A percentile compares a stretch with the other conserved stretches of the same genome.
These are phyloP conservation scores for Pseudocohnilembus persalinus DNA, from an alignment of 169 alveolate genomes.

Conservation along the genomic window DNA sequence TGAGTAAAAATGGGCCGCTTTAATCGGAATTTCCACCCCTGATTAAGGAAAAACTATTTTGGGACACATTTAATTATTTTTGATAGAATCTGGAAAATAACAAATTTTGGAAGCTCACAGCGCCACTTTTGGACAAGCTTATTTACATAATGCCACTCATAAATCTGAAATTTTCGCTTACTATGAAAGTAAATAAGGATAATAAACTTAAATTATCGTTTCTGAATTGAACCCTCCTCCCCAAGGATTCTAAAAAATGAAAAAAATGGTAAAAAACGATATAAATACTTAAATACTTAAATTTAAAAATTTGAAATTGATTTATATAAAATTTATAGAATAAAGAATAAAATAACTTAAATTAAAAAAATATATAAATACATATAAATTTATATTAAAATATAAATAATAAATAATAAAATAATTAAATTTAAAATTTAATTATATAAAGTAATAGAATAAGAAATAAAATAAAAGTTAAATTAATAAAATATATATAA, in stretches of 20 bases:
- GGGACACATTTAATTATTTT: constrained; percentile 94
- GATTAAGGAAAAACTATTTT: constrained; percentile 88
- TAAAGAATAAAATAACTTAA: too few relatives aligned
- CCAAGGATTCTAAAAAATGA: constrained; percentile 54
- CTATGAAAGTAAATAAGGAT: constrained; percentile 93
- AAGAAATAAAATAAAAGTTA: too few relatives aligned
- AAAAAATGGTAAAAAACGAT: constrained; percentile 18
- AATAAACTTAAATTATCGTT: constrained; percentile 88
- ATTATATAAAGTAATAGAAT: too few relatives aligned
- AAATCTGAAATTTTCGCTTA: constrained; percentile 83
- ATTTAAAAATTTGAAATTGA: too few relatives aligned
- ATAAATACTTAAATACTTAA: too few relatives aligned
- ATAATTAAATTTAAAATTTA: too few relatives aligned
- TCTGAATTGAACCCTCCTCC: constrained; percentile 91
- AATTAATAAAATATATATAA: too few relatives aligned
- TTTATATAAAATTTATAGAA: too few relatives aligned
- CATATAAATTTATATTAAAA: too few relatives aligned
- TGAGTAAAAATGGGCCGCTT: constrained; percentile 92
- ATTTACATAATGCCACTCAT: constrained; percentile 41
- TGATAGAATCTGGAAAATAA: constrained; percentile 91
- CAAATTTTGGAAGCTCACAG: constrained; percentile 96
- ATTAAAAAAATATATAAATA: too few relatives aligned
- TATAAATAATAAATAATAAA: too few relatives aligned
- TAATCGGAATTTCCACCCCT: constrained; percentile 91
- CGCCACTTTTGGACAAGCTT: constrained; percentile 90